Base-by-base conservation (phyloP, 352 stramenopile species). In the Pythium dissotocum region DNA sequence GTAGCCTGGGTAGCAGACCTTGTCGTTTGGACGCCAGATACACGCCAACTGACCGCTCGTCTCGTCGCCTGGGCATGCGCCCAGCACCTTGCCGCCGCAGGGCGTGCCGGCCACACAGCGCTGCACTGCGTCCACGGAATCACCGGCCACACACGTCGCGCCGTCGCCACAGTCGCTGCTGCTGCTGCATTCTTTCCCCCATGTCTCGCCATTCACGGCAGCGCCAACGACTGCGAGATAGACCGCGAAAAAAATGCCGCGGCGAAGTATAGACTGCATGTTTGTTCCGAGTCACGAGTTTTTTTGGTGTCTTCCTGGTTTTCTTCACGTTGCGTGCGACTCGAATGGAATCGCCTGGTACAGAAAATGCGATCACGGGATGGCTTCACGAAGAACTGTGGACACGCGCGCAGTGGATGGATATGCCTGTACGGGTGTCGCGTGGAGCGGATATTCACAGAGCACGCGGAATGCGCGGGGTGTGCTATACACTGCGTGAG, bases 71-170 rank as follows among this genome's bases (percentile, higher is more conserved):
- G 87, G 87, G 51, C 87, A 95, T 46, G 75, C 83, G 32, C 87
- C 87, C 16, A 72, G 62, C 9, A 63, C 49, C 2, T 63, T 61
- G 42, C 82, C 87, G 63, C 80, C 78, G 65, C 87, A 95, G 8
- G 71, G 76, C 21, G 76, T 46, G 30, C 82, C 82, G 0, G 78
- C 72, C 51, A 95, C 87, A 60, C 87, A 95, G 32, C 77, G 75
- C 76, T 94, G 87, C 30, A 95, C 79, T 18, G 81, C 35, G 10
- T 64, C 59, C 35, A 67, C 71, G 32, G 85, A 86, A 69, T 91
- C 85, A 46, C 87, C 87, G 4, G 85, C 87, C 67, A 95, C 83
- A 60, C 87, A 95, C 60, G 75, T 87, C 33, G 87, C 85, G 52
- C 79, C 85, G 24, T 78, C 71, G 2, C 58, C 59, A 61, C 87